These are phyloP conservation scores for Penicillium malachiteum DNA, from an alignment of 495 filamentous ascomycete genomes.

Conservation along the genomic window DNA sequence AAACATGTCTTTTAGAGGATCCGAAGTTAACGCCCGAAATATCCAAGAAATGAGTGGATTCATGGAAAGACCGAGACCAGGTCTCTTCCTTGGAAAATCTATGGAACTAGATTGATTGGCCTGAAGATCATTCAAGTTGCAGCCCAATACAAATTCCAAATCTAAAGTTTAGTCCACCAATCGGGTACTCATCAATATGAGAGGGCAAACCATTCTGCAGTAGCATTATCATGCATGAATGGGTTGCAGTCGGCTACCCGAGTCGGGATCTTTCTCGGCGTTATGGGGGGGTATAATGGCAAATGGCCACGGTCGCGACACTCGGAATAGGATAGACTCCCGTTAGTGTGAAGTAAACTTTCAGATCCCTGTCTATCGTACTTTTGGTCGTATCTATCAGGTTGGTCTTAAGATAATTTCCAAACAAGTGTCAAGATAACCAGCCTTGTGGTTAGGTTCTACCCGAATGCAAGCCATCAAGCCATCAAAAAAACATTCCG, in stretches of 20 bases:
- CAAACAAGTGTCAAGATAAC: neutral
- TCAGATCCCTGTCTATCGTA: neutral
- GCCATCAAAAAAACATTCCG: neutral
- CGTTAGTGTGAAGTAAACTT: neutral
- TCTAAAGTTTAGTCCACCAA: neutral
- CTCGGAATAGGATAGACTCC: neutral
- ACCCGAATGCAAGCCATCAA: neutral
- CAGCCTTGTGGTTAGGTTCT: neutral
- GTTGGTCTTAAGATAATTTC: neutral
- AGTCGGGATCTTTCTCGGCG: conserved; percentile 15
- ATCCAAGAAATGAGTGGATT: neutral
- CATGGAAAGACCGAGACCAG: neutral
- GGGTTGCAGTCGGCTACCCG: conserved; percentile 22
- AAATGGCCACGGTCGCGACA: neutral
- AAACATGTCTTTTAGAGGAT: neutral
- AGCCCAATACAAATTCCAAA: neutral
- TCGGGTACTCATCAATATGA: neutral
- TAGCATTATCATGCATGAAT: neutral
- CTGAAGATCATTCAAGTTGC: neutral
- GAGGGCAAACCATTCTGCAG: neutral
- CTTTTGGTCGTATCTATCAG: neutral
- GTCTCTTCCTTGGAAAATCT: neutral
- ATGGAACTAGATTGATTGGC: neutral
- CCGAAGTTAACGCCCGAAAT: neutral
- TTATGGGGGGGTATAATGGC: neutral